phyloP scores from a whole-genome alignment of 768 basidiomycete genomes.

The Hygrophoropsis aurantiaca region DNA sequence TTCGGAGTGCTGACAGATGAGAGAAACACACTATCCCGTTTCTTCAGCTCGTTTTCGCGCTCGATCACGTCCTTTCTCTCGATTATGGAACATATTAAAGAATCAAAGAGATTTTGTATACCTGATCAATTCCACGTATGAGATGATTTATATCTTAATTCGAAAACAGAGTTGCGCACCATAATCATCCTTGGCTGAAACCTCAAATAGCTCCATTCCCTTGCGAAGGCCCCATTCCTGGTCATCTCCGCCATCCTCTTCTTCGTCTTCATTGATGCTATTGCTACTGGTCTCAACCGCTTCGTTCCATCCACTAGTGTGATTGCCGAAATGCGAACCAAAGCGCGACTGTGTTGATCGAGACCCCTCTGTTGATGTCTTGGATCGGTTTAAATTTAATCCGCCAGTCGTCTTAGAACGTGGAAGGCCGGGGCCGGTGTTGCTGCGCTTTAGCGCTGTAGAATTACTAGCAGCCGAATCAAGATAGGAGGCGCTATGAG shows the following conservation, averaged over 20 bases:
- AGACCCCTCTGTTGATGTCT: constrained; percentile 37
- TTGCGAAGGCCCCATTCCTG: constrained; percentile 77
- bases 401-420: constrained; percentile 50
- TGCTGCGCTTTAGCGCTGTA: constrained; percentile 53
- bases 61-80: constrained; percentile 77
- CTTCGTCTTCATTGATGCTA: constrained; percentile 66
- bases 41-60: constrained; percentile 74
- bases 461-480: constrained; percentile 57
- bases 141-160: constrained; percentile 3
- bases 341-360: constrained; percentile 53
- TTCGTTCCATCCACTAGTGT: constrained; percentile 54
- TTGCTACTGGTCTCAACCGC: constrained; percentile 61
- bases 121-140: constrained; percentile 44
- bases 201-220: constrained; percentile 87
- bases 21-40: constrained; percentile 82
- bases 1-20: constrained; percentile 60
- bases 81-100: constrained; percentile 80
- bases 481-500: constrained; percentile 61
- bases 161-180: constrained; percentile 47
- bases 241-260: constrained; percentile 43
- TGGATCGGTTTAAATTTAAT: constrained; percentile 30
- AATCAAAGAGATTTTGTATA: constrained; percentile 76
- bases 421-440: constrained; percentile 45
- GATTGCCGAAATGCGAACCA: constrained; percentile 53
- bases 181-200: constrained; percentile 85